phyloP scores from a whole-genome alignment of 768 basidiomycete species.

The Serendipita sp. region DNA sequence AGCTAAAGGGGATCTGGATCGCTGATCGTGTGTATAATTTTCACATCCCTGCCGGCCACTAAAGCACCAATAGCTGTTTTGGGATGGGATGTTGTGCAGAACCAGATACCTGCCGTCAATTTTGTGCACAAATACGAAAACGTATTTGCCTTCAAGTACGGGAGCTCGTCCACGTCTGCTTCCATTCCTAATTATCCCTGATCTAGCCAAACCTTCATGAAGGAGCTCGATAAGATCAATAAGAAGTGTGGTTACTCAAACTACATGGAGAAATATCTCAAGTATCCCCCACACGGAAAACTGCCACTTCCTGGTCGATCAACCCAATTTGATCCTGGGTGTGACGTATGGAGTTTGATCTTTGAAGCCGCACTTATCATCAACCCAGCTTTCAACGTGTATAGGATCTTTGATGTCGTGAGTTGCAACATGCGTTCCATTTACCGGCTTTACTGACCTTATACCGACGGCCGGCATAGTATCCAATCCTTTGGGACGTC shows the following conservation, averaged over 20 bases:
- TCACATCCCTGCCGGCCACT: not conserved
- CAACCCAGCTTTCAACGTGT: conserved; percentile 65
- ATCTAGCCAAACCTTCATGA: conserved; percentile 42
- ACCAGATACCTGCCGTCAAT: conserved; percentile 52
- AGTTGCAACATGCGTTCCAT: conserved; percentile 9
- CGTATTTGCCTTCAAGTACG: conserved; percentile 59
- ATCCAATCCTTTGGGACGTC: conserved; percentile 60
- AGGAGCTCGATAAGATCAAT: conserved; percentile 36
- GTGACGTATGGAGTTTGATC: conserved; percentile 52
- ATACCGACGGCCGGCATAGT: conserved; percentile 16
- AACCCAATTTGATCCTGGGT: conserved; percentile 29
- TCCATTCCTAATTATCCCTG: not conserved
- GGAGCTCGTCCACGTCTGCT: not conserved
- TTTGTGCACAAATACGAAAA: conserved; percentile 59
- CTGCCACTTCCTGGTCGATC: conserved; percentile 54
- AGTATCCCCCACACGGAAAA: conserved; percentile 46
- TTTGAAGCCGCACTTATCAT: conserved; percentile 41
- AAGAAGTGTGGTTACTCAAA: conserved; percentile 42
- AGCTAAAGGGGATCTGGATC: conserved; percentile 50
- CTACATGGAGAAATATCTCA: conserved; percentile 45
- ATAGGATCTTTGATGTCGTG: conserved; percentile 56
- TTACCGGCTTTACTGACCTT: not conserved
- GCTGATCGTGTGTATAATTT: conserved; percentile 38
- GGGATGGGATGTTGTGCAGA: conserved; percentile 47
- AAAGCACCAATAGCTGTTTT: conserved; percentile 27